Base-by-base conservation (phyloP, 345 rosid genomes). In the Euphorbia pulcherrima region DNA sequence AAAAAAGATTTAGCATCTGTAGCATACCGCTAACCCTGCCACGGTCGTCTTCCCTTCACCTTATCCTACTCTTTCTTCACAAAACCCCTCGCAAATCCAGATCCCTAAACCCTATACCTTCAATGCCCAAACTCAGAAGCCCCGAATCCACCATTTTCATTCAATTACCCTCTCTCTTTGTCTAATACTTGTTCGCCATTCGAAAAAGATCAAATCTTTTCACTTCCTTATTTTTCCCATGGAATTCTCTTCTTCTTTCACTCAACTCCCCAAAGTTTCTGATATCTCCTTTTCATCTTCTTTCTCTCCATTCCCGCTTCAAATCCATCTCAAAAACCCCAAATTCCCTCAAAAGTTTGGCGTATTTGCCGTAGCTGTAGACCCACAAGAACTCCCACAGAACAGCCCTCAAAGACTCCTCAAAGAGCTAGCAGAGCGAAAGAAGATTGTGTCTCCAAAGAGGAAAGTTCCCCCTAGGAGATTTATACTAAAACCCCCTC, bases 381-480 rank as follows among this genome's bases (percentile, higher is more conserved):
- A 85, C 72, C 84, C 94, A 8, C 78, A 83, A 54, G 87, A 82
- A 0, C 83, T 81, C 53, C 96, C 99, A 16, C 77, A 67, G 60
- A 85, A 88, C 74, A 90, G 89, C 79, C 97, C 99, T 1, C 95
- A 89, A 57, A 79, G 95, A 48, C 92, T 94, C 1, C 92, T 94
- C 75, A 94, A 94, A 75, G 99, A 90, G 86, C 91, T 94, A 3
- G 86, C 86, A 0, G 90, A 94, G 74, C 92, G 97, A 61, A 94
- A 86, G 77, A 85, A 74, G 67, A 62, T 78, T 8, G 83, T 85
- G 1, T 75, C 82, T 28, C 96, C 97, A 0, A 90, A 83, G 83
- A 89, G 84, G 78, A 85, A 82, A 65, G 17, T 78, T 1, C 98
- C 96, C 2, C 97, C 95, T 0, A 90, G 71, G 55, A 78, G 82